Evolutionary conservation across 495 filamentous ascomycete genomes (phyloP).

Genomic region (Tuber indicum): DNA sequence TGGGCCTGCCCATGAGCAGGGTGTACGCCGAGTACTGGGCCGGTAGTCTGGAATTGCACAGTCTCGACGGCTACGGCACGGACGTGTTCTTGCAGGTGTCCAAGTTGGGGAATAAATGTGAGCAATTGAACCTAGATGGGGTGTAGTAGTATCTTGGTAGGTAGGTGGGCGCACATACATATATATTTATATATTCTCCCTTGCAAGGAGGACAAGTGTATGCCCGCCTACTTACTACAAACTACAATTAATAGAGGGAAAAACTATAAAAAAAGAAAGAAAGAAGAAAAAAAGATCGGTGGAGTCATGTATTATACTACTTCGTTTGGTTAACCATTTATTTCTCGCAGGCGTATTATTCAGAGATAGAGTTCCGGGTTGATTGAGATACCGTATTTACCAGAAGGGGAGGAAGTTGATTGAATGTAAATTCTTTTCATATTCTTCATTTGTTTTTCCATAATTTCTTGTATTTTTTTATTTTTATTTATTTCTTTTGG

Average conservation of each 20-base stretch:
- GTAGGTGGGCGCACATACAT: background rate
- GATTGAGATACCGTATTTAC: background rate
- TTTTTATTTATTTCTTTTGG: background rate
- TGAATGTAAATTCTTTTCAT: background rate
- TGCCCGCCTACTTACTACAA: background rate
- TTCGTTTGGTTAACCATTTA: background rate
- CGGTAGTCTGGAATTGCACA: slow-evolving; percentile 84
- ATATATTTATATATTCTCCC: background rate
- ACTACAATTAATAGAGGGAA: background rate
- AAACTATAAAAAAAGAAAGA: background rate
- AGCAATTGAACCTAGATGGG: slow-evolving; percentile 61
- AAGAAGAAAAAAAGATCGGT: background rate
- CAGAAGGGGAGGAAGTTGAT: background rate
- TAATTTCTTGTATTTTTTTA: background rate
- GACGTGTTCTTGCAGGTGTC: slow-evolving; percentile 96
- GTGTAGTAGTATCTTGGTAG: slow-evolving; percentile 19
- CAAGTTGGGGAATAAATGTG: slow-evolving; percentile 96
- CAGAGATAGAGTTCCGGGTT: background rate
- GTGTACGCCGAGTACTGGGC: slow-evolving; percentile 99
- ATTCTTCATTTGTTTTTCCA: background rate
- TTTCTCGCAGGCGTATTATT: background rate
- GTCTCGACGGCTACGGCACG: slow-evolving; percentile 92
- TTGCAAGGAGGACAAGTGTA: background rate
- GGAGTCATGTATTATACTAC: background rate
- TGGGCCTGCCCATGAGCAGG: slow-evolving; percentile 87